A percentile compares a stretch with the other conserved stretches of the same genome.
Evolutionary conservation across 306 rosid species (phyloP).

Genomic region (Dryas drummondii): DNA sequence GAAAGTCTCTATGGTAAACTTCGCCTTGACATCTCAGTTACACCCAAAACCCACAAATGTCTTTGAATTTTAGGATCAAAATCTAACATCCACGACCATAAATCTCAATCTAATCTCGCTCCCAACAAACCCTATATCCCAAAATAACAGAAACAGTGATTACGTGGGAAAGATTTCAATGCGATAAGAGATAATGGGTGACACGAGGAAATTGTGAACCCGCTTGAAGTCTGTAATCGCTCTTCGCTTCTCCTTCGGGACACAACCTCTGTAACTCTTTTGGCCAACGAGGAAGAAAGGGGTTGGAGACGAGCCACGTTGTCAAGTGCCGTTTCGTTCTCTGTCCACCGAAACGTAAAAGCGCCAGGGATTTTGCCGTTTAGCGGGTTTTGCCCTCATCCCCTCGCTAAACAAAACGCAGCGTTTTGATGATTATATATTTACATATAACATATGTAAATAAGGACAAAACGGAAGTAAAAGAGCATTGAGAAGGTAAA

Average conservation of each 20-base stretch:
- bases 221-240: background rate
- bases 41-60: background rate
- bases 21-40: background rate
- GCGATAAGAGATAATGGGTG: background rate
- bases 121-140: background rate
- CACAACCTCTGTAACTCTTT: background rate
- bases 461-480: too few relatives aligned
- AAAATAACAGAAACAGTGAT: background rate
- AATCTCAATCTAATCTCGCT: background rate
- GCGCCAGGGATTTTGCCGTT: background rate
- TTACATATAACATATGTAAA: too few relatives aligned
- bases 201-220: background rate
- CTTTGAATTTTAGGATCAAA: background rate
- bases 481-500: too few relatives aligned
- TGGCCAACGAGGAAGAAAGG: background rate
- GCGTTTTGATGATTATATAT: too few relatives aligned
- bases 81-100: background rate
- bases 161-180: background rate
- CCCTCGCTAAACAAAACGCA: too few relatives aligned
- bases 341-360: background rate
- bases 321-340: background rate
- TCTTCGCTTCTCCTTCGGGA: background rate
- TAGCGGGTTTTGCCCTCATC: too few relatives aligned
- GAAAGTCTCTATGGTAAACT: background rate
- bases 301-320: background rate